Conservation (phyloP, 2,329 filamentous ascomycete genomes). For the Exophiala dermatitidis region DNA sequence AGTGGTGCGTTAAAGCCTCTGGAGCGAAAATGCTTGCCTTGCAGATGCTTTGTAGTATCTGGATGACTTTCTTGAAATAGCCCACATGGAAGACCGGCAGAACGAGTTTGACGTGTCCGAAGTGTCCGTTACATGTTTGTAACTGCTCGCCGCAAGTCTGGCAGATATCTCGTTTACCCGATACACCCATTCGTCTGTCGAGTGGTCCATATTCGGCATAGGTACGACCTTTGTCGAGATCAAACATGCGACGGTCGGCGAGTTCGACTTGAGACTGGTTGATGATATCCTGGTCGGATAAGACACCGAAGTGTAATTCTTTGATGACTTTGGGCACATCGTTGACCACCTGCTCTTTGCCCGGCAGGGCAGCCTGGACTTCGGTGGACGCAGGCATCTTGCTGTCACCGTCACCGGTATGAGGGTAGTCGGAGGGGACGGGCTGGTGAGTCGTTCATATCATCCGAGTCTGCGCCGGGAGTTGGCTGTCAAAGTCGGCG, state of each 20-base stretch:
- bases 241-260: slow-evolving; percentile 88
- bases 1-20: slow-evolving; percentile 3
- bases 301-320: slow-evolving; percentile 87
- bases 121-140: slow-evolving; percentile 86
- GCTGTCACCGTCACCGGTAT: slow-evolving; percentile 10
- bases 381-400: slow-evolving; percentile 18
- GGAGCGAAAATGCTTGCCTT: slow-evolving; percentile 45
- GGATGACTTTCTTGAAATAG: slow-evolving; percentile 88
- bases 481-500: too few relatives aligned
- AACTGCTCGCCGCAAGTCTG: slow-evolving; percentile 75
- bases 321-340: slow-evolving; percentile 85
- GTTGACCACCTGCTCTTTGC: slow-evolving; percentile 84
- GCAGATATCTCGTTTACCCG: slow-evolving; percentile 72
- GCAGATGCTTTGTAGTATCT: slow-evolving; percentile 90
- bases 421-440: background rate
- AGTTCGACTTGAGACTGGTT: slow-evolving; percentile 93
- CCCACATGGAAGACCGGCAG: slow-evolving; percentile 93
- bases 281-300: slow-evolving; percentile 91
- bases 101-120: slow-evolving; percentile 84
- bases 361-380: slow-evolving; percentile 6
- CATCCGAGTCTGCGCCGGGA: too few relatives aligned
- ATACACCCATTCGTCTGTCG: slow-evolving; percentile 81
- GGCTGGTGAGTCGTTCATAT: slow-evolving; percentile 2
- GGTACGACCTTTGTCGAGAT: slow-evolving; percentile 70
- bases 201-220: slow-evolving; percentile 78